These are phyloP conservation scores for Lasiosphaeris hirsuta DNA, from an alignment of 495 filamentous ascomycete species.

Conservation along the genomic window DNA sequence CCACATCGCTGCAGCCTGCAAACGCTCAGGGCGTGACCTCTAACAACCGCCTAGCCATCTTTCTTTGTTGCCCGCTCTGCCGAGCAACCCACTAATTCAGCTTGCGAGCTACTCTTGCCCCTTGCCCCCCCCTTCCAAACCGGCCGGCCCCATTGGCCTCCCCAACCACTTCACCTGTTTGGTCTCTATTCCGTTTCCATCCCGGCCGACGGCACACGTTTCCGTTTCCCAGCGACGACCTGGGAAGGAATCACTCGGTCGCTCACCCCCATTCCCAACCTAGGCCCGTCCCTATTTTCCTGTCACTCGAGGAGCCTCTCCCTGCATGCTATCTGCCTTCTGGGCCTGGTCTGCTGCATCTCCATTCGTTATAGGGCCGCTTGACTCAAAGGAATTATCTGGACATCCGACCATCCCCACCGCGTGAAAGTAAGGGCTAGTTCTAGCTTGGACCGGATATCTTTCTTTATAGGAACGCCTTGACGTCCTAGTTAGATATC, in stretches of 20 bases:
- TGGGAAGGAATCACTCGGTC: not conserved
- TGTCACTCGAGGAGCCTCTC: not conserved
- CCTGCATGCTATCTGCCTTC: not conserved
- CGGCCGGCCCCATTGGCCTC: conserved; percentile 1
- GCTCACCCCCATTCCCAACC: not conserved
- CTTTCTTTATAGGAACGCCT: conserved; percentile 9
- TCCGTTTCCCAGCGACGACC: conserved; percentile 6
- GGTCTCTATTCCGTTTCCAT: conserved; percentile 15
- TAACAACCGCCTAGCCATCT: conserved; percentile 10
- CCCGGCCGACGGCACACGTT: conserved; percentile 21
- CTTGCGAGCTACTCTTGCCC: conserved; percentile 9
- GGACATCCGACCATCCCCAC: not conserved
- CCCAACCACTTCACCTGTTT: conserved; percentile 12
- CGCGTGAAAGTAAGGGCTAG: not conserved
- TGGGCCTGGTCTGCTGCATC: not conserved
- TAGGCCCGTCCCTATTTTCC: not conserved
- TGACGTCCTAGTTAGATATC: conserved; percentile 1
- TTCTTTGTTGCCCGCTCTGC: conserved; percentile 26
- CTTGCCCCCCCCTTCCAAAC: not conserved
- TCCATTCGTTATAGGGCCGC: not conserved
- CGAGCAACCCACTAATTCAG: conserved; percentile 17
- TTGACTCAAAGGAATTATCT: not conserved
- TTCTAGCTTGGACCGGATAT: not conserved
- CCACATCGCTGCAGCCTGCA: conserved; percentile 18
- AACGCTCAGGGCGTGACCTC: conserved; percentile 18